Conservation (phyloP, 1,284 basidiomycete genomes). For the Rhodotorula glutinis region DNA sequence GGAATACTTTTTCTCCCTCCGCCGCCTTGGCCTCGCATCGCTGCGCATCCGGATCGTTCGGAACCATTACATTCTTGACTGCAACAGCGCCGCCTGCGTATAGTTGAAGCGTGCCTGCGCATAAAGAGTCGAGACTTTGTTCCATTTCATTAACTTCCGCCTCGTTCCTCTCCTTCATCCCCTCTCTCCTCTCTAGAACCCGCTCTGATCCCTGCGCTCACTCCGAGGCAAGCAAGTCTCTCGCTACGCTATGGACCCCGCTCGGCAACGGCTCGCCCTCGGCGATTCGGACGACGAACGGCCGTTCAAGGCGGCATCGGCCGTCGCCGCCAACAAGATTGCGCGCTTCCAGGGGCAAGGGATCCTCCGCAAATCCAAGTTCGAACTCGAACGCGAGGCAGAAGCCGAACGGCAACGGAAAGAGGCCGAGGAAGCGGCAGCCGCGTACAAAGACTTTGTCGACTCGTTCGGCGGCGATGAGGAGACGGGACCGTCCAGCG, state of each 20-base stretch:
- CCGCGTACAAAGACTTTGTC: slow-evolving; percentile 75
- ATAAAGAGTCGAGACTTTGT: too few species aligned
- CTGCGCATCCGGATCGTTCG: too few species aligned
- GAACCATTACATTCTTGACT: too few species aligned
- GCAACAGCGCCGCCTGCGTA: too few species aligned
- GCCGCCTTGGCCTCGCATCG: too few species aligned
- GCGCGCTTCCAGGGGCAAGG: slow-evolving; percentile 22
- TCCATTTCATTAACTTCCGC: too few species aligned
- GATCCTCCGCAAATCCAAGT: slow-evolving; percentile 52
- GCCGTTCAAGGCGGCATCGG: slow-evolving; percentile 13
- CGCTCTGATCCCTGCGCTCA: too few species aligned
- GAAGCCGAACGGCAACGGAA: slow-evolving; percentile 75
- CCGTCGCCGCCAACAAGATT: slow-evolving; percentile 21
- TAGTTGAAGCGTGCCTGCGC: too few species aligned
- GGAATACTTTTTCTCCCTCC: too few species aligned
- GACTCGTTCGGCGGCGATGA: slow-evolving; percentile 77
- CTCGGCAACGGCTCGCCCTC: slow-evolving; percentile 13
- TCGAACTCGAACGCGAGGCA: slow-evolving; percentile 68
- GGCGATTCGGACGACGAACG: slow-evolving; percentile 10
- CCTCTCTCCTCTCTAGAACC: too few species aligned
- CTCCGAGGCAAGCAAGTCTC: too few species aligned
- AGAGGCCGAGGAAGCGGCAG: slow-evolving; percentile 53
- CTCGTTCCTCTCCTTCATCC: too few species aligned
- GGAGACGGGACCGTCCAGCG: slow-evolving; percentile 38
- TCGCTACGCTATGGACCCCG: slow-evolving; percentile 24